Evolutionary conservation across 495 filamentous ascomycete genomes (phyloP).

Genomic region (Penicillium desertorum): DNA sequence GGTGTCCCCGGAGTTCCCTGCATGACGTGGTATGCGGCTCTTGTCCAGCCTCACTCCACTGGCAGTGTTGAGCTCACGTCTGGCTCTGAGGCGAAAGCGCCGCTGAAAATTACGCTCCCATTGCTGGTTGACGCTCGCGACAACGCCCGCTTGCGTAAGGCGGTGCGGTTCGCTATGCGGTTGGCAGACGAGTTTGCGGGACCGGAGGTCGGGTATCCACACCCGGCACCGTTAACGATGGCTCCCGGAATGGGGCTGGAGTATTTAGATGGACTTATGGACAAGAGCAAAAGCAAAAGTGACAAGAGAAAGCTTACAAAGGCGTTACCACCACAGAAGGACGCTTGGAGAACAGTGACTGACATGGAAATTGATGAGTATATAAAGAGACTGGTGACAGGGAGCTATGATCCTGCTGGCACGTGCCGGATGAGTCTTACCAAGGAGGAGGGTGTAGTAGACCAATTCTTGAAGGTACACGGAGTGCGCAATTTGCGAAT

Average conservation of each 20-base stretch:
- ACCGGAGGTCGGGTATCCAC: not conserved
- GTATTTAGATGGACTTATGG: not conserved
- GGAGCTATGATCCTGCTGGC: constrained; percentile 3
- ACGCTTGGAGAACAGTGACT: not conserved
- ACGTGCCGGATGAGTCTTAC: constrained; percentile 6
- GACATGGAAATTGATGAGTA: constrained; percentile 1
- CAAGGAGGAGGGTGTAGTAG: constrained; percentile 1
- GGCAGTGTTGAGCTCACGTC: constrained; percentile 2
- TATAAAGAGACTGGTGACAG: constrained; percentile 4
- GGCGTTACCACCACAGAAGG: not conserved
- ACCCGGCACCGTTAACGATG: not conserved
- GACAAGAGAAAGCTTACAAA: not conserved
- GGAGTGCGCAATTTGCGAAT: constrained; percentile 6
- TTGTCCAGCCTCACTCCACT: not conserved
- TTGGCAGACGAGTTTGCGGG: constrained; percentile 1
- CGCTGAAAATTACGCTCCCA: not conserved
- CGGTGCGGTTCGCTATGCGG: constrained; percentile 6
- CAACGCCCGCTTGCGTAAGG: not conserved
- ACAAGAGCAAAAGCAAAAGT: not conserved
- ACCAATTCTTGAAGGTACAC: not conserved
- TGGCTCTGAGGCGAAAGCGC: not conserved
- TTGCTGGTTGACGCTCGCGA: not conserved
- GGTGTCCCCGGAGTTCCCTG: constrained; percentile 3
- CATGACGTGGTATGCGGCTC: constrained; percentile 5
- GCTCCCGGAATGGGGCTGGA: constrained; percentile 1